Evolutionary conservation across 257 asterid genomes (phyloP).

Genomic region (Plectranthus barbatus): DNA sequence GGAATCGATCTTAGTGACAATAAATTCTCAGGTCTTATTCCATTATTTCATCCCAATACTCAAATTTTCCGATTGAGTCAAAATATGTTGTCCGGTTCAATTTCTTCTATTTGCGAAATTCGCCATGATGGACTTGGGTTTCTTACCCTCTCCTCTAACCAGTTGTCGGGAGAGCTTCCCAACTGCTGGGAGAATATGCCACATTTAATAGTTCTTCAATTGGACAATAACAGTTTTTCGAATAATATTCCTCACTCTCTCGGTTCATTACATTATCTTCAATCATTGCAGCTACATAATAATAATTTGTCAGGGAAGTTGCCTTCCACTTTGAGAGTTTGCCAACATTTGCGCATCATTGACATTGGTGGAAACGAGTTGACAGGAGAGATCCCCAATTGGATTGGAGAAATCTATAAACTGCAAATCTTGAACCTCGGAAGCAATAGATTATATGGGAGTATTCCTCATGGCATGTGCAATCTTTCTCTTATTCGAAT

Average conservation of each 20-base stretch:
- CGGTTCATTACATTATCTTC: background rate
- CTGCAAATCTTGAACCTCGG: too few relatives aligned
- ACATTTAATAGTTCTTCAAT: background rate
- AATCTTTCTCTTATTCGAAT: background rate
- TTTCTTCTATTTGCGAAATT: background rate
- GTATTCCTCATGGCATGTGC: slow-evolving; percentile 5
- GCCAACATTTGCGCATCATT: background rate
- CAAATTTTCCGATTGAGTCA: too few relatives aligned
- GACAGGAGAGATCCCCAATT: too few relatives aligned
- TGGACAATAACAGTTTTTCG: too few relatives aligned
- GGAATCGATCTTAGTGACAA: too few relatives aligned
- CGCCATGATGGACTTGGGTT: background rate
- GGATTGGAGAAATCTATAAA: too few relatives aligned
- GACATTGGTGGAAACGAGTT: slow-evolving; percentile 8
- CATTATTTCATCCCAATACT: too few relatives aligned
- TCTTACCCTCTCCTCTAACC: slow-evolving; percentile 21
- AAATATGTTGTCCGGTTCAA: too few relatives aligned
- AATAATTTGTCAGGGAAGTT: background rate
- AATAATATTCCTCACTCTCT: slow-evolving; percentile 13
- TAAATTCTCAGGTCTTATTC: too few relatives aligned
- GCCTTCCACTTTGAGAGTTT: background rate
- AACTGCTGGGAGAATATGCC: too few relatives aligned
- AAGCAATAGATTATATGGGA: too few relatives aligned
- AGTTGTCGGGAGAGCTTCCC: too few relatives aligned
- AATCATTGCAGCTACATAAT: background rate